Conservation (phyloP, 169 alveolate species). For the Plasmodium coatneyi region DNA sequence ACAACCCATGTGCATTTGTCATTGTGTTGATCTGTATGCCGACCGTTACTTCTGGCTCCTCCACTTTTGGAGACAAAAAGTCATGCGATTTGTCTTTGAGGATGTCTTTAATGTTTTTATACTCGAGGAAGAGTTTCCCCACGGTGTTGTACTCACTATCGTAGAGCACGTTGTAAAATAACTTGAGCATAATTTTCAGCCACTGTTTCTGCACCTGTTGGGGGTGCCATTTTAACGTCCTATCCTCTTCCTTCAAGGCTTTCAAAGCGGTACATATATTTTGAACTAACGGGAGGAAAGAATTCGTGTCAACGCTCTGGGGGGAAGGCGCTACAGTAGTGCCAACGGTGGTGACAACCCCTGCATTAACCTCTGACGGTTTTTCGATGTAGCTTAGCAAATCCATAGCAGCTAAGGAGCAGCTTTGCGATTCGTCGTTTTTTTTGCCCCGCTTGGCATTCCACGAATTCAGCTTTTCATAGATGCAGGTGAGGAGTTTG, state of each 20-base stretch:
- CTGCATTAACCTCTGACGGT: neutral
- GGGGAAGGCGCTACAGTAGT: neutral
- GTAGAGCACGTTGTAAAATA: conserved; percentile 51
- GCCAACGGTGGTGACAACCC: neutral
- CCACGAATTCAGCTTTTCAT: conserved; percentile 63
- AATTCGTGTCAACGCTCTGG: neutral
- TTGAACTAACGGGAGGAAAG: conserved; percentile 7
- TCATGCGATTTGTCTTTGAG: conserved; percentile 18
- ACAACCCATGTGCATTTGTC: neutral
- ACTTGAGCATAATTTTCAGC: conserved; percentile 36
- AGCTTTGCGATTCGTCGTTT: neutral
- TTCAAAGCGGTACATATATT: conserved; percentile 37
- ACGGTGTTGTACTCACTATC: conserved; percentile 44
- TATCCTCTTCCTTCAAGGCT: neutral
- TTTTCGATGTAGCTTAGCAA: neutral
- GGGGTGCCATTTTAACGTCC: neutral
- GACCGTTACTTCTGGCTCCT: neutral
- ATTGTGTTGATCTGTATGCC: no score
- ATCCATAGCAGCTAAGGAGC: neutral
- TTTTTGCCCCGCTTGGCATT: conserved; percentile 38
- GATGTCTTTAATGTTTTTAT: conserved; percentile 47
- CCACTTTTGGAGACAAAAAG: conserved; percentile 1
- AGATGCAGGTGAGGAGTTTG: conserved; percentile 11
- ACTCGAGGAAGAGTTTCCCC: conserved; percentile 48
- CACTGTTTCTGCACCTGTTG: conserved; percentile 29